Conservation (phyloP, 208 protist genomes). For the Trypanosoma cruzi region DNA sequence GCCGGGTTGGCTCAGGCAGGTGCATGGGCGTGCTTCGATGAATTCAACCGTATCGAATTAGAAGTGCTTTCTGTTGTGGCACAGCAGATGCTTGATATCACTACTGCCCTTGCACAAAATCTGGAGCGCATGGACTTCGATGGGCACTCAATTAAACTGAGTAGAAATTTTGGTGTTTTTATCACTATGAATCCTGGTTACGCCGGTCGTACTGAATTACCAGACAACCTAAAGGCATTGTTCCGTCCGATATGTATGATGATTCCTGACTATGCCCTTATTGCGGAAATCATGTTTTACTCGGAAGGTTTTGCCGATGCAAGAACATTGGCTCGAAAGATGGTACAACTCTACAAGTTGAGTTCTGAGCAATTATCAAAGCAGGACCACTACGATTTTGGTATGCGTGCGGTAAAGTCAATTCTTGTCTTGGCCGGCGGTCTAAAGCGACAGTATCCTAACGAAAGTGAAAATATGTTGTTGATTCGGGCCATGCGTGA, state of each 20-base stretch:
- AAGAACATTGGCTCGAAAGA: constrained; percentile 94
- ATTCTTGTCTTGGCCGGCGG: constrained; percentile 95
- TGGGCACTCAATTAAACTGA: constrained; percentile 92
- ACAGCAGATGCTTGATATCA: constrained; percentile 96
- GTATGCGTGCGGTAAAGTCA: constrained; percentile 96
- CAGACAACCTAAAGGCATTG: constrained; percentile 98
- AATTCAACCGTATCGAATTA: constrained; percentile 97
- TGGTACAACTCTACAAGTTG: constrained; percentile 97
- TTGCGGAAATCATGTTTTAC: constrained; percentile 98
- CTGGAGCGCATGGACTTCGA: constrained; percentile 92
- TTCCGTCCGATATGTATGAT: constrained; percentile 98
- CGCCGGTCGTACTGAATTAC: constrained; percentile 96
- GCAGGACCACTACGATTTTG: constrained; percentile 97
- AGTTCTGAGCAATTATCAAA: constrained; percentile 96
- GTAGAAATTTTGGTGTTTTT: constrained; percentile 95
- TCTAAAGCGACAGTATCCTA: constrained; percentile 88
- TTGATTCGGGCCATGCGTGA: constrained; percentile 95
- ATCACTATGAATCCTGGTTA: constrained; percentile 99
- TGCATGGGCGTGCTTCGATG: constrained; percentile 97
- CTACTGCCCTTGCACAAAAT: constrained; percentile 87
- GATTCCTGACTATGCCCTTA: constrained; percentile 97
- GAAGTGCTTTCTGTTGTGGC: constrained; percentile 97
- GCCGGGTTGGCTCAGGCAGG: constrained; percentile 95
- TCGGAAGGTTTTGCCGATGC: constrained; percentile 97
- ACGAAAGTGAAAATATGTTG: constrained; percentile 94